phyloP scores from a whole-genome alignment of 768 basidiomycete species.

The Sporobolomyces phaffii region DNA sequence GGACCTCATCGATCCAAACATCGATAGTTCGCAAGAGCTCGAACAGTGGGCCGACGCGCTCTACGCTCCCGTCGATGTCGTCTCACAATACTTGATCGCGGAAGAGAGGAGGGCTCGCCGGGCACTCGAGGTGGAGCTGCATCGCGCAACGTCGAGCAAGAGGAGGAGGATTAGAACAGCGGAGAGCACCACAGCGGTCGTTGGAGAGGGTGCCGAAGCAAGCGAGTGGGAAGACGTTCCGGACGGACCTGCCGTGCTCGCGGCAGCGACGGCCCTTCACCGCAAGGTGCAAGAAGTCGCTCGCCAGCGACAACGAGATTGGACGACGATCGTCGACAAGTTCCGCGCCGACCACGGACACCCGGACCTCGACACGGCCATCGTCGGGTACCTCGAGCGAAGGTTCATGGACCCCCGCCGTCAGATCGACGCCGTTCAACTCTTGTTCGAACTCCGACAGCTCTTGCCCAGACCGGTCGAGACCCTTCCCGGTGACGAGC shows the following conservation, averaged over 20 bases:
- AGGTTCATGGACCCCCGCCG: slow-evolving; percentile 32
- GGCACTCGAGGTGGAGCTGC: slow-evolving; percentile 47
- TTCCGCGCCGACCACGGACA: slow-evolving; percentile 43
- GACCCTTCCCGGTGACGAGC: neutral
- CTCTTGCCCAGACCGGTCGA: slow-evolving; percentile 5
- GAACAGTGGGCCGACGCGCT: slow-evolving; percentile 37
- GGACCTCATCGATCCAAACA: slow-evolving; percentile 51
- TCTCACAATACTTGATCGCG: slow-evolving; percentile 51
- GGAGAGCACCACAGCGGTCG: neutral
- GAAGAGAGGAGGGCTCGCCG: slow-evolving; percentile 25
- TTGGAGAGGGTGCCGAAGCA: neutral
- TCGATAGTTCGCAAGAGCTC: slow-evolving; percentile 1
- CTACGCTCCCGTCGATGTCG: slow-evolving; percentile 55
- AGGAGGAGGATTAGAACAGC: slow-evolving; percentile 6
- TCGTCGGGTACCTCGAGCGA: slow-evolving; percentile 34
- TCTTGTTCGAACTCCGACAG: slow-evolving; percentile 35
- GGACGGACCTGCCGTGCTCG: neutral
- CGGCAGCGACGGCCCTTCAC: slow-evolving; percentile 44
- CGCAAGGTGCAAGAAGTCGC: slow-evolving; percentile 63
- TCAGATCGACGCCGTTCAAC: slow-evolving; percentile 22
- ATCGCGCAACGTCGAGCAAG: slow-evolving; percentile 9
- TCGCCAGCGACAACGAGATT: slow-evolving; percentile 58
- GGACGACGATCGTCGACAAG: slow-evolving; percentile 57
- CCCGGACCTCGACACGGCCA: neutral
- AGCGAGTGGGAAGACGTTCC: neutral